Evolutionary conservation across 2,329 filamentous ascomycete genomes (phyloP), one percentile per base, ranked within the genome.

Genomic region (Exserohilum rostratum): DNA sequence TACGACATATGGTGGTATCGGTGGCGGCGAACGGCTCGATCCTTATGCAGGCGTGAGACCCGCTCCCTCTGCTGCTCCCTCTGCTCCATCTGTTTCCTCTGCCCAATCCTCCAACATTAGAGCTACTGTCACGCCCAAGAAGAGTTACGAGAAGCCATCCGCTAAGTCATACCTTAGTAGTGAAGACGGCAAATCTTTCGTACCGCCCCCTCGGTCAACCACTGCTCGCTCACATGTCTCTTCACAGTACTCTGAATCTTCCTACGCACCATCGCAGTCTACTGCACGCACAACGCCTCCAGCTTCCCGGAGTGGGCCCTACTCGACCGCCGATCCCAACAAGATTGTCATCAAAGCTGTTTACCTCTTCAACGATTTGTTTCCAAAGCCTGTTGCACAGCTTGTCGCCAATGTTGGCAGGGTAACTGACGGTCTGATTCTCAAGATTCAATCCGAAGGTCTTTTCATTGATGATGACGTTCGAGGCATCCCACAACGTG

Each of bases 391-490:
- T 0, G 87, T 90, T n/a, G 92, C 91, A 13, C 90, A 96, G 74
- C 85, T 99, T 50, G 83, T 96, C 31, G 91, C 91, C 0, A 91
- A 90, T n/a, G 80, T 90, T 45, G 90, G 89, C 15, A 83, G 88
- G 42, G 91, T 98, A 29, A 96, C 93, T 2, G 93, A 99, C 71
- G 95, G 95, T 0, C 82, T 99, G 40, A 90, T 98, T 57, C 83
- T 99, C 57, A 90, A 90, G 46, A 95, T 98, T 69, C 93, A 91
- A 10, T 96, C 91, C 1, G 93, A 96, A 74, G 95, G 95, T 15
- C 83, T 98, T 49, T 98, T 98, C 77, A 95, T 99, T 70, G 95
- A 99, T 73, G 95, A 99, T 74, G 95, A 98, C 74, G 85, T 97
- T 47, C 87, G 93, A 39, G 87, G 87, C 58, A 91, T 97, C 13